A percentile compares a stretch with the other conserved stretches of the same genome.
Conservation (phyloP, 768 basidiomycete genomes). For the Mycena pura region DNA sequence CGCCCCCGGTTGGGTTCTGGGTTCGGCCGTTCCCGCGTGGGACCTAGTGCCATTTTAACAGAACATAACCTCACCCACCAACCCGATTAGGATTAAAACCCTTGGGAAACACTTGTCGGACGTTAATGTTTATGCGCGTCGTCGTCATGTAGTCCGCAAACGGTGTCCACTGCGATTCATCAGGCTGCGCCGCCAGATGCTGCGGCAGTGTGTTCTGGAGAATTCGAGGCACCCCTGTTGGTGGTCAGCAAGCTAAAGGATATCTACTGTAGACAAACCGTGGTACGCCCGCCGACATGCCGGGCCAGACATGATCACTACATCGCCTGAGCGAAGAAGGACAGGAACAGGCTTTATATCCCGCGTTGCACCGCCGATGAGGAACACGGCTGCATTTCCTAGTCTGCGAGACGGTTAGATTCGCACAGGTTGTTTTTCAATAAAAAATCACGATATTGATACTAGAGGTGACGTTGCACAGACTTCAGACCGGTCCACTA, state of each 20-base stretch:
- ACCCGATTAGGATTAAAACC: conserved; percentile 52
- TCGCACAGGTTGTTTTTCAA: background rate
- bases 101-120: conserved; percentile 86
- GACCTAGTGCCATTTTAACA: too few relatives aligned
- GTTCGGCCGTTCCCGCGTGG: too few relatives aligned
- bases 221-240: conserved; percentile 83
- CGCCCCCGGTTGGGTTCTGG: too few relatives aligned
- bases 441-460: conserved; percentile 80
- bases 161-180: conserved; percentile 58
- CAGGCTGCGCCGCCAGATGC: conserved; percentile 51
- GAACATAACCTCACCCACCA: too few relatives aligned
- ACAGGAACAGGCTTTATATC: conserved; percentile 81
- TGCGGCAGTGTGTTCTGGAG: conserved; percentile 80
- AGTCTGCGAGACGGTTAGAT: conserved; percentile 55
- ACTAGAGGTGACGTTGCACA: conserved; percentile 92
- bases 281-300: conserved; percentile 89
- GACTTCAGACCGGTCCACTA: conserved; percentile 96
- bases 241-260: background rate
- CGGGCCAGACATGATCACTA: conserved; percentile 91
- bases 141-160: conserved; percentile 70
- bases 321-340: conserved; percentile 89
- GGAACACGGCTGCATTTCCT: conserved; percentile 88
- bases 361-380: conserved; percentile 85
- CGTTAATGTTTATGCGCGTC: conserved; percentile 90
- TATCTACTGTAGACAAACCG: conserved; percentile 55